Percentiles rank a stretch among this genome's conserved stretches.
Conservation (phyloP, 805 yeast species). For the Lipomyces spencermartinsiae region DNA sequence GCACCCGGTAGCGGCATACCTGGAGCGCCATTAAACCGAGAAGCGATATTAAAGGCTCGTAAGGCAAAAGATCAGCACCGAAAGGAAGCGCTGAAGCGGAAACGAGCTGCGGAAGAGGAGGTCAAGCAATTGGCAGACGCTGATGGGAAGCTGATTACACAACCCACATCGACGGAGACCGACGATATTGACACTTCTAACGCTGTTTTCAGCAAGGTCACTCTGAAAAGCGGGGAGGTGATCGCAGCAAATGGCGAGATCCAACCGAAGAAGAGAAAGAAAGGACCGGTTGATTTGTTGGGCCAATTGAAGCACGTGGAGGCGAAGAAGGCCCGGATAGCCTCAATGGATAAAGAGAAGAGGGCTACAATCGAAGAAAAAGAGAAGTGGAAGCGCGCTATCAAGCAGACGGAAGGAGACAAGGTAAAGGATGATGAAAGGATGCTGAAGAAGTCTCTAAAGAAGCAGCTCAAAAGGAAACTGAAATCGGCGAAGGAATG, state of each 20-base stretch:
- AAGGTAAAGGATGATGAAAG: constrained; percentile 90
- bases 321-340: constrained; percentile 69
- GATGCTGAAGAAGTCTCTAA: constrained; percentile 81
- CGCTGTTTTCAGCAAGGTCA: constrained; percentile 80
- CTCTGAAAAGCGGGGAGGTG: constrained; percentile 80
- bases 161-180: constrained; percentile 37
- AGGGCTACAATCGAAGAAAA: constrained; percentile 66
- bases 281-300: constrained; percentile 86
- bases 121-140: constrained; percentile 46
- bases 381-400: constrained; percentile 81
- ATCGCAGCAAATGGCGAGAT: constrained; percentile 62
- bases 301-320: constrained; percentile 82
- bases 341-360: constrained; percentile 66
- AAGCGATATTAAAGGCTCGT: constrained; percentile 74
- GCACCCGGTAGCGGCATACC: constrained; percentile 84
- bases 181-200: constrained; percentile 44
- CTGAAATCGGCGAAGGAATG: constrained; percentile 88
- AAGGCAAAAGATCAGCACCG: constrained; percentile 52
- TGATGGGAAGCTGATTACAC: constrained; percentile 22
- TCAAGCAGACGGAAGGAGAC: constrained; percentile 85
- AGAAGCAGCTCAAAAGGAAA: constrained; percentile 81
- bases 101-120: constrained; percentile 50
- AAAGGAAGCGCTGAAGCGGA: constrained; percentile 49
- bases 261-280: constrained; percentile 63
- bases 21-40: constrained; percentile 87